phyloP scores from a whole-genome alignment of 768 basidiomycete species.

The Serpula lacrymans region DNA sequence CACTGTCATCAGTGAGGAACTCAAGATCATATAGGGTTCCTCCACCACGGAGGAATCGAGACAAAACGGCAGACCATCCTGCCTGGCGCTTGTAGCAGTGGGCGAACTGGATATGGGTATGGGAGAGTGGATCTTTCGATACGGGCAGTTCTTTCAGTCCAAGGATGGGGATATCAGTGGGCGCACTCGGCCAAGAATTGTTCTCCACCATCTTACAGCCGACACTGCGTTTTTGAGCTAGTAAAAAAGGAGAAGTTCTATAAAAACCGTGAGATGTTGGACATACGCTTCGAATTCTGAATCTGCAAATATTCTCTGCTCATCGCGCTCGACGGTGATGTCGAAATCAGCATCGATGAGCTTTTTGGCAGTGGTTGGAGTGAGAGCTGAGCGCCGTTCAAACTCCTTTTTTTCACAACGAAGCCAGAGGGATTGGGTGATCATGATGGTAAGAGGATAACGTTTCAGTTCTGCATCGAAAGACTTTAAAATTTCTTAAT shows the following conservation, averaged over 20 bases:
- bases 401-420: constrained; percentile 97
- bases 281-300: constrained; percentile 89
- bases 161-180: constrained; percentile 72
- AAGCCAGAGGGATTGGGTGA: constrained; percentile 73
- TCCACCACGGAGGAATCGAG: constrained; percentile 78
- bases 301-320: constrained; percentile 92
- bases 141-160: constrained; percentile 94
- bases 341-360: constrained; percentile 89
- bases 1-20: constrained; percentile 81
- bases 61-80: constrained; percentile 85
- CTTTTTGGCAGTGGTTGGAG: constrained; percentile 84
- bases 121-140: constrained; percentile 78
- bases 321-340: constrained; percentile 88
- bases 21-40: constrained; percentile 94
- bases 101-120: constrained; percentile 97
- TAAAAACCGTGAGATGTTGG: constrained; percentile 2
- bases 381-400: constrained; percentile 89
- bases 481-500: no score
- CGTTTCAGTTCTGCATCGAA: no score
- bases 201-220: constrained; percentile 87
- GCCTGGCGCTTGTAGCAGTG: constrained; percentile 97
- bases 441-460: no score
- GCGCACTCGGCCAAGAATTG: constrained; percentile 86
- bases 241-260: constrained; percentile 6
- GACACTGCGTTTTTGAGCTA: constrained; percentile 49